Conservation (phyloP, 164 flowering plant genomes). For the Santalum album region DNA sequence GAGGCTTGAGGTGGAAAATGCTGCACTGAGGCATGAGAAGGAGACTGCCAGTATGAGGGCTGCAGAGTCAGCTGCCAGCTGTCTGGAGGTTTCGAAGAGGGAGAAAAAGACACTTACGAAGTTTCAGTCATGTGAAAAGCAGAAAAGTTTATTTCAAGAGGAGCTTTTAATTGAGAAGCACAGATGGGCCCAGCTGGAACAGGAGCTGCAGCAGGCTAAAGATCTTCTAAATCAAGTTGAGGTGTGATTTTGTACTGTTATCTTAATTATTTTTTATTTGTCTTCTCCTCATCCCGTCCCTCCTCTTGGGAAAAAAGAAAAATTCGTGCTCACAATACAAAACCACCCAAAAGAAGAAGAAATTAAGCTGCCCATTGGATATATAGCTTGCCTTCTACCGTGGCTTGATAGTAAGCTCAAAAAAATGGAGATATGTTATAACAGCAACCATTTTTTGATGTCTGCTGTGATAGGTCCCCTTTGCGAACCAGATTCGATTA, state of each 20-base stretch:
- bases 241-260: constrained; percentile 29
- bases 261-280: background rate
- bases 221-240: constrained; percentile 46
- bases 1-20: constrained; percentile 66
- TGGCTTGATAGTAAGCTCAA: background rate
- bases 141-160: constrained; percentile 59
- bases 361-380: background rate
- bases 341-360: too few relatives aligned
- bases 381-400: background rate
- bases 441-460: background rate
- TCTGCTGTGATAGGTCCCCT: background rate
- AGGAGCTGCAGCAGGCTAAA: constrained; percentile 55
- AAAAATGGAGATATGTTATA: background rate
- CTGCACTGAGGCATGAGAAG: constrained; percentile 62
- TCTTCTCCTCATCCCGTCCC: background rate
- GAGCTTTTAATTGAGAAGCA: constrained; percentile 62
- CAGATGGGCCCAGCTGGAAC: constrained; percentile 38
- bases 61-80: constrained; percentile 69
- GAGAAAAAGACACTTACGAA: constrained; percentile 64
- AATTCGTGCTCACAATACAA: too few relatives aligned
- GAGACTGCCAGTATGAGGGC: constrained; percentile 73
- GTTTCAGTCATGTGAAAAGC: constrained; percentile 79
- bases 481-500: background rate
- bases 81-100: constrained; percentile 63
- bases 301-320: too few relatives aligned